phyloP scores from a whole-genome alignment of 129 eudicot species.

The Lactuca sativa region DNA sequence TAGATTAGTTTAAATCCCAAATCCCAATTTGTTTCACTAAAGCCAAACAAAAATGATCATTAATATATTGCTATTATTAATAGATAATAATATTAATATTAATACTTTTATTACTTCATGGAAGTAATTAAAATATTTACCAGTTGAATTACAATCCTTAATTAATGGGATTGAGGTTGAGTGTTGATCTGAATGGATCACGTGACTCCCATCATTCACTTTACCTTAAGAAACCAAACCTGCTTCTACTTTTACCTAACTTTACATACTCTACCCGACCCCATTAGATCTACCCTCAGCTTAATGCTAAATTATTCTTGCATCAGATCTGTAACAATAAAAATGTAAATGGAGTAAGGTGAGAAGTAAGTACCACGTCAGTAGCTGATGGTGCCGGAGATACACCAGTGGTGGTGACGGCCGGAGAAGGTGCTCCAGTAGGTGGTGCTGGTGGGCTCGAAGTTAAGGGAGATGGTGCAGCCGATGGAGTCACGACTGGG shows the following conservation, averaged over 20 bases:
- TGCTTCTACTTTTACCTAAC: constrained; percentile 10
- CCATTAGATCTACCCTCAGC: not conserved
- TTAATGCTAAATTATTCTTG: not conserved
- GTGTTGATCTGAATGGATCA: constrained; percentile 21
- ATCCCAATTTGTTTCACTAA: too few species aligned
- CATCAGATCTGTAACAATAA: constrained; percentile 1
- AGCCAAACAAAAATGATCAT: too few species aligned
- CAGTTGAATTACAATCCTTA: not conserved
- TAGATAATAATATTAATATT: too few species aligned
- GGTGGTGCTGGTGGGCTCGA: constrained; percentile 60
- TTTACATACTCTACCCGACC: not conserved
- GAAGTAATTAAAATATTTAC: not conserved
- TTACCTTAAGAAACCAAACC: not conserved
- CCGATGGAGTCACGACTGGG: constrained; percentile 28
- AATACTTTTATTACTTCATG: not conserved
- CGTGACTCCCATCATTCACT: constrained; percentile 29
- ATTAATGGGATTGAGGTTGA: not conserved
- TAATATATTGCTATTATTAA: too few species aligned
- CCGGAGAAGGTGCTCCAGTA: constrained; percentile 48
- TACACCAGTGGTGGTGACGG: constrained; percentile 1
- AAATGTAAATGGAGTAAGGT: constrained; percentile 1
- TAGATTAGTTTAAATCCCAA: too few species aligned
- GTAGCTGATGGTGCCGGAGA: constrained; percentile 52
- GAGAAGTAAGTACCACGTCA: constrained; percentile 41
- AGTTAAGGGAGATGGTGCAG: constrained; percentile 38